Evolutionary conservation across 352 stramenopile species (phyloP), one percentile per base, ranked within the genome.

Genomic region (Phytophthora ohioensis): DNA sequence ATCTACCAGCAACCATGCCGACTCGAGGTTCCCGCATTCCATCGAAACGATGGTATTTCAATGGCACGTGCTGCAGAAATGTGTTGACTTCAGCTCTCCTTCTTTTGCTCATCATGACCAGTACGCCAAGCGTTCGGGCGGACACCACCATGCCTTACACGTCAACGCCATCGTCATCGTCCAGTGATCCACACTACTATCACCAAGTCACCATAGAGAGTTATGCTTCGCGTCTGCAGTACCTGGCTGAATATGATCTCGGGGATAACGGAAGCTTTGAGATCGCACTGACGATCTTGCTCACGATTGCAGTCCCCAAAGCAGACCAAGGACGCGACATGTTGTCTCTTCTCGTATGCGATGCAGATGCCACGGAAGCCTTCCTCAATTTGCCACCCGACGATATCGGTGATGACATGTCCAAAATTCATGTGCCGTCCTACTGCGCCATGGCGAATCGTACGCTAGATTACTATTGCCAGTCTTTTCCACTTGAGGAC

Each of bases 381-480:
- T 77, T 82, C 48, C 49, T 72, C 8, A 52, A 49, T 9, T 21
- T 64, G 15, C 43, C 57, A 59, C 7, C n/a, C 4, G 34, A 47
- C 4, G 53, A 48, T 9, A 34, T 47, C 4, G 51, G 43, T 13
- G 43, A 53, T 10, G 31, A 47, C 15, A 41, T 46, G 51, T 59
- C 46, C 11, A 64, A 15, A 11, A 36, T 58, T 5, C 42, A 73
- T 5, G 65, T 71, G 5, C 76, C 78, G 3, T 34, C 73, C 0
- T 88, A 81, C 53, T 89, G 84, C 36, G 67, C 81, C 4, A 85
- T 91, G 72, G 52, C 64, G 9, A 86, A 87, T 64, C 80, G 71
- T 30, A 89, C 84, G 2, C 59, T 90, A 2, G 71, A 57, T 45
- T 76, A 88, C 41, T 74, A 84, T 41, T 91, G 81, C 17, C 59